Percentiles rank a stretch among this genome's conserved stretches.
Conservation (phyloP, 1,139 yeast species). For the Yamadazyma friedrichii region DNA sequence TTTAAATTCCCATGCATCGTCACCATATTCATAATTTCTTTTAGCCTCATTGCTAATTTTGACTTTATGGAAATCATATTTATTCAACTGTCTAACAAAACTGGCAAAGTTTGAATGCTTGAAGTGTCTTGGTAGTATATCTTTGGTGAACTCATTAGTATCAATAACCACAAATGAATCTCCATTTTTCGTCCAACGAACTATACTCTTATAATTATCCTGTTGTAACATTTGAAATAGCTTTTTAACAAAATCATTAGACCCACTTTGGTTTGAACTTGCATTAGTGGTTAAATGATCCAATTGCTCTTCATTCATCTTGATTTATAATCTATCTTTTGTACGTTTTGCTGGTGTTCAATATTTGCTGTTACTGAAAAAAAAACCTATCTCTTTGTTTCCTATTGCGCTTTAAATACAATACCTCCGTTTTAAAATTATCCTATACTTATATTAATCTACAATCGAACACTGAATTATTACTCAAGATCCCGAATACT, state of each 20-base stretch:
- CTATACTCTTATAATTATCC: constrained; percentile 67
- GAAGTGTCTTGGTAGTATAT: constrained; percentile 84
- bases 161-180: constrained; percentile 87
- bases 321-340: too few relatives aligned
- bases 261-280: constrained; percentile 41
- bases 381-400: too few relatives aligned
- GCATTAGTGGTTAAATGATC: constrained; percentile 19
- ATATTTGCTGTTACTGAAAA: too few relatives aligned
- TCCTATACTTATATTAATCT: too few relatives aligned
- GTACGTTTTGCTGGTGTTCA: too few relatives aligned
- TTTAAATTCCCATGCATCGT: constrained; percentile 90
- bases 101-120: constrained; percentile 93
- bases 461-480: too few relatives aligned
- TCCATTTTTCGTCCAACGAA: constrained; percentile 80
- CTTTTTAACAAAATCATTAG: constrained; percentile 75
- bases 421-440: too few relatives aligned
- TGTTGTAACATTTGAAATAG: constrained; percentile 83
- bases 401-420: too few relatives aligned
- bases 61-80: constrained; percentile 96
- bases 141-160: constrained; percentile 84
- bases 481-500: too few relatives aligned
- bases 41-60: constrained; percentile 57
- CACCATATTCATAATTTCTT: constrained; percentile 60
- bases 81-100: constrained; percentile 91
- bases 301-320: constrained; percentile 7